Percentiles rank a stretch among this genome's conserved stretches.
Evolutionary conservation across 2,329 filamentous ascomycete species (phyloP).

Genomic region (Amauroascus verrucosus): DNA sequence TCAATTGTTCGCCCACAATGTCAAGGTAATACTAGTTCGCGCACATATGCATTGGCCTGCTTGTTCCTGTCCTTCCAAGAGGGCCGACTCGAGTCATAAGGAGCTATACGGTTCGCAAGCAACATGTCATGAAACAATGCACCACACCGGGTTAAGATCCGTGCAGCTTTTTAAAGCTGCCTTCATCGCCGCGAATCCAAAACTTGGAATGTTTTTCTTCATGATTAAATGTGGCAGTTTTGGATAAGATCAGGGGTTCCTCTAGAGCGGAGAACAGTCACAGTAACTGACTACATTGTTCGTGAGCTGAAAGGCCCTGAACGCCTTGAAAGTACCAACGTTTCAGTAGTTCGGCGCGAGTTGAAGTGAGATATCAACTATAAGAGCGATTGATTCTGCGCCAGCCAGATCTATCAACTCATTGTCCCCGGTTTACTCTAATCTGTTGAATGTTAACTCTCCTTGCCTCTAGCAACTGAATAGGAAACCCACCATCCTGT

Average conservation of each 20-base stretch:
- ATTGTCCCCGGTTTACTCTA: no score
- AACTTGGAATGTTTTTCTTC: conserved; percentile 62
- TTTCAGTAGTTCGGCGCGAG: no score
- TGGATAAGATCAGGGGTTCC: conserved; percentile 57
- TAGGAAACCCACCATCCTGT: no score
- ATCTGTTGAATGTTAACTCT: no score
- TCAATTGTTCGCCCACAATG: conserved; percentile 64
- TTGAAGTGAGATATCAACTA: no score
- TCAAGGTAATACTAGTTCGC: conserved; percentile 49
- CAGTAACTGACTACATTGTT: no score
- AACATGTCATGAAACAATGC: neutral
- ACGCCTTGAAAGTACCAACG: no score
- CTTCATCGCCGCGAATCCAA: conserved; percentile 66
- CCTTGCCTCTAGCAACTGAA: no score
- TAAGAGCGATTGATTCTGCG: no score
- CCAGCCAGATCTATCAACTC: no score
- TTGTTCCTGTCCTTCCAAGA: neutral
- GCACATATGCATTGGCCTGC: neutral
- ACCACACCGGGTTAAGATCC: neutral
- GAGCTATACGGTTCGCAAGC: neutral
- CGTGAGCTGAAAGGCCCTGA: no score
- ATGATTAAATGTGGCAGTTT: conserved; percentile 57
- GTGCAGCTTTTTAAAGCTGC: conserved; percentile 58
- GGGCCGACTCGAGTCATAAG: neutral
- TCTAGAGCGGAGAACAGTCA: no score